These are phyloP conservation scores for Gymnopilus junonius DNA, from an alignment of 768 basidiomycete species.

Conservation along the genomic window DNA sequence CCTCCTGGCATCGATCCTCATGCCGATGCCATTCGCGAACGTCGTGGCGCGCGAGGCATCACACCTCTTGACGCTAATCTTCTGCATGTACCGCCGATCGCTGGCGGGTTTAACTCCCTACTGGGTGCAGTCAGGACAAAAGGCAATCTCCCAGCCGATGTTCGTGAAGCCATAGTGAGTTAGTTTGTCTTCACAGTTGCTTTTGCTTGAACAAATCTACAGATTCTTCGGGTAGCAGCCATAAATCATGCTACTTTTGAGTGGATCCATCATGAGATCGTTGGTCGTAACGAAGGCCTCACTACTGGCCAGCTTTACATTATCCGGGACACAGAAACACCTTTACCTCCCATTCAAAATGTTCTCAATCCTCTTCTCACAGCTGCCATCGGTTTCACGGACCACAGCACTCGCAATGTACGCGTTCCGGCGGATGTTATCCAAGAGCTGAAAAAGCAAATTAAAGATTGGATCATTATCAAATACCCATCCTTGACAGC, in stretches of 20 bases:
- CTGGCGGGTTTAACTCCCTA: constrained; percentile 54
- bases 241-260: constrained; percentile 54
- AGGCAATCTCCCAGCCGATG: constrained; percentile 49
- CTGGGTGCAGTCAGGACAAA: constrained; percentile 53
- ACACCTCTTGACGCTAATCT: constrained; percentile 54
- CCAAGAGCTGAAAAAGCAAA: constrained; percentile 41
- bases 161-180: constrained; percentile 56
- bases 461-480: constrained; percentile 30
- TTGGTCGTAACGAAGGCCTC: constrained; percentile 55
- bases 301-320: constrained; percentile 56
- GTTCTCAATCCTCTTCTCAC: constrained; percentile 51
- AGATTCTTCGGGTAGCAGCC: constrained; percentile 58
- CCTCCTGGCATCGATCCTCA: constrained; percentile 44
- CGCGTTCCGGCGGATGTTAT: constrained; percentile 47
- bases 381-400: constrained; percentile 60
- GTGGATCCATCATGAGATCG: constrained; percentile 60
- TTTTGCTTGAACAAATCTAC: not conserved
- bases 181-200: not conserved
- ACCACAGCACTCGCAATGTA: constrained; percentile 56
- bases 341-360: constrained; percentile 41
- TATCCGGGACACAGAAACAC: constrained; percentile 52
- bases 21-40: constrained; percentile 52
- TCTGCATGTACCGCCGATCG: constrained; percentile 51
- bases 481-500: constrained; percentile 17
- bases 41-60: constrained; percentile 52